Conservation (phyloP, 192 early-diverging fungal genomes). For the Entophlyctis helioformis region DNA sequence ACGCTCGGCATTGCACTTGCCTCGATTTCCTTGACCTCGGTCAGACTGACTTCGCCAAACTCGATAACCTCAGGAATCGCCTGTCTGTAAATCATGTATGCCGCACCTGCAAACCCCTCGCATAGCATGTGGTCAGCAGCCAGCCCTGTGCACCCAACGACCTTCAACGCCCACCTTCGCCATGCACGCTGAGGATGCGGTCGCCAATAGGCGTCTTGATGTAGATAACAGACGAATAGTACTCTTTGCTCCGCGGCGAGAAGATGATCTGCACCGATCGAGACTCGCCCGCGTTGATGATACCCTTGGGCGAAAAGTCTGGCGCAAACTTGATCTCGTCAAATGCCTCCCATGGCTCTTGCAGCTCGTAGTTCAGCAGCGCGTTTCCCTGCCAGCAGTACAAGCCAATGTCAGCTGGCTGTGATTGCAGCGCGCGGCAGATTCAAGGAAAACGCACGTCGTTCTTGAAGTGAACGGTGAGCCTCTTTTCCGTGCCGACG, state of each 20-base stretch:
- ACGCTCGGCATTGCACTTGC: neutral
- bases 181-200: conserved; percentile 11
- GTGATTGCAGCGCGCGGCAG: too few species aligned
- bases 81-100: conserved; percentile 17
- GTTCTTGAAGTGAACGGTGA: conserved; percentile 14
- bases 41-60: conserved; percentile 19
- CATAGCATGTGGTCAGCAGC: neutral
- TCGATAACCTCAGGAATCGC: conserved; percentile 18
- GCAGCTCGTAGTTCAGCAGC: conserved; percentile 22
- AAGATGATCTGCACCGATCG: conserved; percentile 12
- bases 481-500: conserved; percentile 11
- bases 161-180: conserved; percentile 7
- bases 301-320: conserved; percentile 8
- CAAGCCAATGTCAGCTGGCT: neutral
- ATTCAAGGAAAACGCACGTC: conserved; percentile 11
- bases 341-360: conserved; percentile 22
- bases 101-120: conserved; percentile 16
- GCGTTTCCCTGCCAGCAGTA: conserved; percentile 21
- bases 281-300: conserved; percentile 15
- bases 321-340: conserved; percentile 12
- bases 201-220: conserved; percentile 24
- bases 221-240: conserved; percentile 10
- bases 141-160: neutral
- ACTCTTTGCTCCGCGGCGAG: conserved; percentile 11
- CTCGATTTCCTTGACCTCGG: conserved; percentile 3